phyloP scores from a whole-genome alignment of 345 rosid species.

The Boechera retrofracta region DNA sequence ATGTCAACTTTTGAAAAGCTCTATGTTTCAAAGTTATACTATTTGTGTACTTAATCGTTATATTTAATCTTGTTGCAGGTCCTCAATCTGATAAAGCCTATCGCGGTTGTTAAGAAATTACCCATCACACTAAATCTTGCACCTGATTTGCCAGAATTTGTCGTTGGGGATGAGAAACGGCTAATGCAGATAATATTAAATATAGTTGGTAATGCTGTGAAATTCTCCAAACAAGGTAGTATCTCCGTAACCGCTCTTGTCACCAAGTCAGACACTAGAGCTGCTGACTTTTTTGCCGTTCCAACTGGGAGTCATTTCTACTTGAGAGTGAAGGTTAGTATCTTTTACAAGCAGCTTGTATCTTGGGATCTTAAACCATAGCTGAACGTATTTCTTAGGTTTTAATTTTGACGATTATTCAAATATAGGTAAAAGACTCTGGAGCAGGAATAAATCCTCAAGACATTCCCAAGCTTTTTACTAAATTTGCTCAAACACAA shows the following conservation, averaged over 20 bases:
- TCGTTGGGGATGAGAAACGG: slow-evolving; percentile 90
- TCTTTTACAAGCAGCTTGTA: slow-evolving; percentile 11
- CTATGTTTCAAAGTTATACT: neutral
- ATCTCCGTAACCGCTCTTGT: slow-evolving; percentile 75
- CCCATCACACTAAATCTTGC: slow-evolving; percentile 69
- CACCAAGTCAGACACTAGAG: slow-evolving; percentile 68
- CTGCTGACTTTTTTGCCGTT: slow-evolving; percentile 68
- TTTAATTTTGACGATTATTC: neutral
- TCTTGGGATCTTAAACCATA: neutral
- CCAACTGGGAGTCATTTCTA: slow-evolving; percentile 79
- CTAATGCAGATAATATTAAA: slow-evolving; percentile 84
- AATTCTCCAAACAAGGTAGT: slow-evolving; percentile 90
- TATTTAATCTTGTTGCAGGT: slow-evolving; percentile 59
- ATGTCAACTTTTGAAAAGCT: neutral
- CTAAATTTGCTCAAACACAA: slow-evolving; percentile 89
- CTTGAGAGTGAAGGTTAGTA: slow-evolving; percentile 86
- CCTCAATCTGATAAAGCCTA: slow-evolving; percentile 84
- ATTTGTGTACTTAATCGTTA: neutral
- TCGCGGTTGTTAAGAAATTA: slow-evolving; percentile 87
- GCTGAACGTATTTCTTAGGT: neutral
- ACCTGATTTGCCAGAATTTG: slow-evolving; percentile 86
- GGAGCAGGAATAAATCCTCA: slow-evolving; percentile 87
- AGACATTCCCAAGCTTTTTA: slow-evolving; percentile 85
- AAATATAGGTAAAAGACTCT: slow-evolving; percentile 81
- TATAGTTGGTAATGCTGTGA: slow-evolving; percentile 95